Percentiles rank a stretch among this genome's conserved stretches.
phyloP scores from a whole-genome alignment of 2,329 filamentous ascomycete genomes.

The Colletotrichum shisoi region DNA sequence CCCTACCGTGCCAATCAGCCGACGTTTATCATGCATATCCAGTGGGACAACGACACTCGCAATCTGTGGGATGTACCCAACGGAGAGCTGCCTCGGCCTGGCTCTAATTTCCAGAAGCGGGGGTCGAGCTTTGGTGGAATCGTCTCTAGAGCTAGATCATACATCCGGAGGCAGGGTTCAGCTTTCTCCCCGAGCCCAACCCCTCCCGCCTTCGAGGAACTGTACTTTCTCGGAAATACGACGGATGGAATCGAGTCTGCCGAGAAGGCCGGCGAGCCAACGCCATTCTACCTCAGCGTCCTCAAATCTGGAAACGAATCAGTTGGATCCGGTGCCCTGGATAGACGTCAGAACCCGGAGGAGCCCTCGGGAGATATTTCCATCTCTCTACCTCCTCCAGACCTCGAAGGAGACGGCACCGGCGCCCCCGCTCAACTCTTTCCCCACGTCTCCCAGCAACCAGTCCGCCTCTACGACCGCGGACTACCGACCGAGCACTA shows the following conservation, averaged over 20 bases:
- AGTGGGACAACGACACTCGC: slow-evolving; percentile 69
- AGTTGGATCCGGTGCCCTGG: slow-evolving; percentile 43
- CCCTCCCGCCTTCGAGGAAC: slow-evolving; percentile 71
- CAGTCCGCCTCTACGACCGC: slow-evolving; percentile 84
- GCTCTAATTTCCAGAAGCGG: slow-evolving; percentile 26
- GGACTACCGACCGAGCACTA: slow-evolving; percentile 84
- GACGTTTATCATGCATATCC: slow-evolving; percentile 80
- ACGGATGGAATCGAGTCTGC: slow-evolving; percentile 74
- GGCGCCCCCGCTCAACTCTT: slow-evolving; percentile 76
- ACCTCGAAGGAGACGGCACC: slow-evolving; percentile 71
- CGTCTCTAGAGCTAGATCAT: slow-evolving; percentile 36
- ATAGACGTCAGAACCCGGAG: slow-evolving; percentile 44
- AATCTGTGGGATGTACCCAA: slow-evolving; percentile 60
- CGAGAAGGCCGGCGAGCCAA: slow-evolving; percentile 81
- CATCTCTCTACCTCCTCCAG: slow-evolving; percentile 66
- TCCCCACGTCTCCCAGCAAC: slow-evolving; percentile 75
- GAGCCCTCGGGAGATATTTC: slow-evolving; percentile 28
- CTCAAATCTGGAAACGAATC: slow-evolving; percentile 57
- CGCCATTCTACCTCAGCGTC: slow-evolving; percentile 87
- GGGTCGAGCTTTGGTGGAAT: slow-evolving; percentile 22
- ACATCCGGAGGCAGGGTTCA: slow-evolving; percentile 40
- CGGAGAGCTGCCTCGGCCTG: slow-evolving; percentile 46
- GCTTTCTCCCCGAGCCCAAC: slow-evolving; percentile 62
- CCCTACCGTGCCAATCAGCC: slow-evolving; percentile 74
- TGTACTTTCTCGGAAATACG: slow-evolving; percentile 83